Conservation (phyloP, 2,329 filamentous ascomycete species). For the Xylariaceae sp. region DNA sequence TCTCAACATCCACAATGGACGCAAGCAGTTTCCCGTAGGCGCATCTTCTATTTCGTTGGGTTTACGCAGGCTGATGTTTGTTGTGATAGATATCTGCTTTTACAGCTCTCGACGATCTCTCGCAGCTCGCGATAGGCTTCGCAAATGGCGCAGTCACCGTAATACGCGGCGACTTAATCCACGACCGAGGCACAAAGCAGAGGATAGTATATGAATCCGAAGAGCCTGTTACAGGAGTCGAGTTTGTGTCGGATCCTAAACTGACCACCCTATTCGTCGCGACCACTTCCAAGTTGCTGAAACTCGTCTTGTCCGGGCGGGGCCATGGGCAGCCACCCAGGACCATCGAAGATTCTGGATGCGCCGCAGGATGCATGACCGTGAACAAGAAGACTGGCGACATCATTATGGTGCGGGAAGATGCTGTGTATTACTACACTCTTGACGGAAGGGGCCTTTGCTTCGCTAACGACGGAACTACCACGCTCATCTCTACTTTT, state of each 20-base stretch:
- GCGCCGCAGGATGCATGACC: constrained; percentile 92
- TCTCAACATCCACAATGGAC: constrained; percentile 78
- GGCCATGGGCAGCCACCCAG: constrained; percentile 86
- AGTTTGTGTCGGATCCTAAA: constrained; percentile 58
- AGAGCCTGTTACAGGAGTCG: constrained; percentile 89
- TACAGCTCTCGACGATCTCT: constrained; percentile 77
- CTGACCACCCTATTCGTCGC: constrained; percentile 82
- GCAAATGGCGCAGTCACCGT: constrained; percentile 92
- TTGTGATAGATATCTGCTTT: constrained; percentile 71
- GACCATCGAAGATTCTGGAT: constrained; percentile 83
- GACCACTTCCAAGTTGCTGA: constrained; percentile 82
- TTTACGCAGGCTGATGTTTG: not conserved
- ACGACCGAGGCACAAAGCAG: constrained; percentile 91
- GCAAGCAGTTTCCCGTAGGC: constrained; percentile 83
- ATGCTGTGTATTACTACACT: constrained; percentile 93
- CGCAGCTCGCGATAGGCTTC: constrained; percentile 91
- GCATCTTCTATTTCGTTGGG: not conserved
- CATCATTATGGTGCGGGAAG: constrained; percentile 86
- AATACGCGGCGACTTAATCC: constrained; percentile 87
- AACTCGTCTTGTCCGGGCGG: constrained; percentile 77
- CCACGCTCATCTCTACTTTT: constrained; percentile 73
- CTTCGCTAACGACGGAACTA: constrained; percentile 85
- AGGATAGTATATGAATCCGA: constrained; percentile 94
- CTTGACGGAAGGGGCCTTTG: constrained; percentile 79
- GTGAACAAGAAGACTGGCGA: constrained; percentile 74